Base-by-base conservation (phyloP, 768 basidiomycete genomes). In the Lactarius deliciosus region DNA sequence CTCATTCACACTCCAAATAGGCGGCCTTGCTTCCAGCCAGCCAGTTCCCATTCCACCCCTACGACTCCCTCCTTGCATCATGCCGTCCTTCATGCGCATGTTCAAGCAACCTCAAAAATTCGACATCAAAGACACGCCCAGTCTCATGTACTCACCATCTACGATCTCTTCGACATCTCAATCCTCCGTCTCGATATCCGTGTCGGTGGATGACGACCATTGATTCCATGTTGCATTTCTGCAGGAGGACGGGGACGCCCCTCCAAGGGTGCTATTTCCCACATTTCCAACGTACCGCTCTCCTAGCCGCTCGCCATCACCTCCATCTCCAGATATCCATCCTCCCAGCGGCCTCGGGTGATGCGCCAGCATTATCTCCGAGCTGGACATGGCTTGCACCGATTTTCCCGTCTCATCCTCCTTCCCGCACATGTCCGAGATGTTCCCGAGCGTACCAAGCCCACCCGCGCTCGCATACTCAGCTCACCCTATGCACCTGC, bases 291-390 rank as follows among this genome's bases (percentile, higher is more conserved):
- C 0, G 41, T 56, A 58, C 25, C 68, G 63, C 4, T 47, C 50
- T 25, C 69, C 65, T 3, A 66, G 68, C 34, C 63, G 60, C 34
- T 67, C 70, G 2, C 71, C 70, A 15, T 65, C 70, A 0, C 71
- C 71, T 1, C 65, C 65, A 1, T 71, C 71, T 0, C 65, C 71
- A 2, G 65, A 71, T 58, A 72, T 72, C 45, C 71, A 68, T 45
- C 64, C 61, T 16, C 71, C 70, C 1, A 69, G 68, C n/a, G 71
- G 70, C 11, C 70, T 72, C 7, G 70, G 70, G 0, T 57, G 69
- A 22, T 70, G 71, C n/a, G 71, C 71, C 5, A 71, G 61, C 54
- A 61, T 50, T 3, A 61, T 70, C 10, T 67, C 70, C 5, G 68
- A 68, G 1, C 30, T 66, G 0, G 60, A 61, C 5, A 54, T 22